Conservation (phyloP, 129 eudicot genomes). For the Smallanthus sonchifolius region DNA sequence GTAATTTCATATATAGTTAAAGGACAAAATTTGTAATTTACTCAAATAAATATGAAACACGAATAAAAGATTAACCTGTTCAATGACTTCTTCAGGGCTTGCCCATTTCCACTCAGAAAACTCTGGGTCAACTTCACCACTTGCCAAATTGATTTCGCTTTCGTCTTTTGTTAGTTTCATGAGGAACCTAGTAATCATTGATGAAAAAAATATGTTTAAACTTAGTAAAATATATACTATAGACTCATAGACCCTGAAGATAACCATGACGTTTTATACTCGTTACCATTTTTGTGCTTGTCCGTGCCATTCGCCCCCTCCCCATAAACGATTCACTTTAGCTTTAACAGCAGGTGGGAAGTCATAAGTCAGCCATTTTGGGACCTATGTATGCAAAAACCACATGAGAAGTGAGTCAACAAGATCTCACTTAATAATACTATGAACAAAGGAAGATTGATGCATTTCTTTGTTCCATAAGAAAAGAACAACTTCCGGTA, state of each 20-base stretch:
- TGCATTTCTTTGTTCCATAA: neutral
- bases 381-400: constrained; percentile 52
- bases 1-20: no score
- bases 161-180: constrained; percentile 78
- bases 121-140: constrained; percentile 84
- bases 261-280: constrained; percentile 1
- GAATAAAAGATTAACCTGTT: constrained; percentile 52
- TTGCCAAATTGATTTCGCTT: constrained; percentile 74
- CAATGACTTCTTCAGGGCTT: constrained; percentile 78
- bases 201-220: neutral
- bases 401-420: neutral
- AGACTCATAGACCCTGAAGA: neutral
- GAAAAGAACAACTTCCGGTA: neutral
- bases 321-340: constrained; percentile 96
- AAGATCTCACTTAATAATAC: neutral
- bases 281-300: constrained; percentile 96
- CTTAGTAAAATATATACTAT: neutral
- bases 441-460: neutral
- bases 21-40: no score
- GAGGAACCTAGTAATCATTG: constrained; percentile 56
- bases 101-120: constrained; percentile 99
- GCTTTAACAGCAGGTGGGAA: constrained; percentile 98
- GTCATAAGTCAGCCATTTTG: constrained; percentile 88
- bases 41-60: neutral
- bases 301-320: constrained; percentile 99